These are phyloP conservation scores for Arthrinium puccinioides DNA, from an alignment of 2,329 filamentous ascomycete species.

Conservation along the genomic window DNA sequence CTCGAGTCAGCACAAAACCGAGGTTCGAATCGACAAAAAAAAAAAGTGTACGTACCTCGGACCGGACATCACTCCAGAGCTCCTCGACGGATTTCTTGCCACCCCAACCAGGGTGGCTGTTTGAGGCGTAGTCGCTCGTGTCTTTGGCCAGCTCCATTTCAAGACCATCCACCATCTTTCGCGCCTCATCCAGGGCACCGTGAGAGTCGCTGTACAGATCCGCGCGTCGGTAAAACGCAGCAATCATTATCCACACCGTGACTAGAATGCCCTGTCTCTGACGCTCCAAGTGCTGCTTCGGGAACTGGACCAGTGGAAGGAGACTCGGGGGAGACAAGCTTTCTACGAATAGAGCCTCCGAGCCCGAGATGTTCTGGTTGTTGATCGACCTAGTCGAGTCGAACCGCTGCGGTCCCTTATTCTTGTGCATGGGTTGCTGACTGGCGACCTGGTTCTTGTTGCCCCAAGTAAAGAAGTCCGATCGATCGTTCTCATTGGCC, in stretches of 20 bases:
- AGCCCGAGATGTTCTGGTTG: constrained; percentile 30
- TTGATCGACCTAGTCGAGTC: constrained; percentile 37
- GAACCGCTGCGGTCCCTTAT: constrained; percentile 34
- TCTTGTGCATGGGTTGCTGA: constrained; percentile 33
- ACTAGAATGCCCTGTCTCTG: constrained; percentile 52
- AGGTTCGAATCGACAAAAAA: neutral
- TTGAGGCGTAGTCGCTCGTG: constrained; percentile 52
- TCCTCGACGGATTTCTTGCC: constrained; percentile 75
- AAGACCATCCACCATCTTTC: constrained; percentile 64
- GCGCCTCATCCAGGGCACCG: constrained; percentile 74
- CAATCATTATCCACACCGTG: constrained; percentile 85
- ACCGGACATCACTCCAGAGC: constrained; percentile 75
- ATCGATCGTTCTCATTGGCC: constrained; percentile 24
- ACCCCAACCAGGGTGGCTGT: constrained; percentile 66
- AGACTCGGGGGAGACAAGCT: constrained; percentile 38
- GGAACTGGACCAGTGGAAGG: constrained; percentile 46
- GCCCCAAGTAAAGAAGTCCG: constrained; percentile 36
- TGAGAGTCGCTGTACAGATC: constrained; percentile 72
- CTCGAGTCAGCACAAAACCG: constrained; percentile 17
- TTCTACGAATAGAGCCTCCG: constrained; percentile 31
- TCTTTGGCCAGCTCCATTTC: constrained; percentile 60
- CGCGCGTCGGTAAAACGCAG: constrained; percentile 79
- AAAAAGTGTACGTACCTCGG: constrained; percentile 59
- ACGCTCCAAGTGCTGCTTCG: constrained; percentile 43
- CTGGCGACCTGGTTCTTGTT: constrained; percentile 32